These are phyloP conservation scores for Epithele typhae DNA, from an alignment of 768 basidiomycete genomes.

Conservation along the genomic window DNA sequence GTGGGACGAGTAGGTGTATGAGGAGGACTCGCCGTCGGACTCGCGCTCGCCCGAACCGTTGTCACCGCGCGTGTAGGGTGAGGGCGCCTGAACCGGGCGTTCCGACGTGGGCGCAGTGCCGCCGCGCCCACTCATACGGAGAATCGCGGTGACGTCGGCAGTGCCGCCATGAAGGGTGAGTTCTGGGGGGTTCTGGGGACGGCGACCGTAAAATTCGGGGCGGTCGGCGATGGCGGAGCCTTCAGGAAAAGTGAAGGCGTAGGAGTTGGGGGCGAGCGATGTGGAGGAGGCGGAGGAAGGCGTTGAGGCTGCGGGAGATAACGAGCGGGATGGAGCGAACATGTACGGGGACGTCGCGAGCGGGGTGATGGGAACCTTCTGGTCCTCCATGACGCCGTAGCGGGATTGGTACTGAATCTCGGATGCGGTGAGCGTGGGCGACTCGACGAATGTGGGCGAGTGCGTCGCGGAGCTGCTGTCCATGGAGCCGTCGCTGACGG, in stretches of 20 bases:
- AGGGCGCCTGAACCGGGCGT: conserved; percentile 28
- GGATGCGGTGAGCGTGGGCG: conserved; percentile 48
- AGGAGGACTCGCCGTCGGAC: conserved; percentile 43
- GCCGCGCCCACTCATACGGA: conserved; percentile 31
- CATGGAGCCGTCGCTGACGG: conserved; percentile 37
- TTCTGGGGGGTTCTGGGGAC: conserved; percentile 52
- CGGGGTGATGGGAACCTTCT: conserved; percentile 47
- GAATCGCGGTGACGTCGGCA: conserved; percentile 62
- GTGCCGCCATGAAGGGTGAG: conserved; percentile 72
- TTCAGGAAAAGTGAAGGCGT: conserved; percentile 63
- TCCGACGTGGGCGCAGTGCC: conserved; percentile 44
- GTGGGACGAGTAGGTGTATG: conserved; percentile 33
- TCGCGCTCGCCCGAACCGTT: conserved; percentile 39
- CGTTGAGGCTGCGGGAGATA: conserved; percentile 65
- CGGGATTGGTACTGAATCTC: conserved; percentile 46
- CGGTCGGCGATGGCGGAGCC: conserved; percentile 49
- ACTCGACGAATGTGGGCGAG: conserved; percentile 49
- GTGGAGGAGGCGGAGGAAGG: conserved; percentile 58
- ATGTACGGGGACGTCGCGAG: conserved; percentile 52
- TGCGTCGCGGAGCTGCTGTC: conserved; percentile 42
- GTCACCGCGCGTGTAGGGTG: conserved; percentile 48
- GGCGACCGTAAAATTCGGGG: conserved; percentile 63
- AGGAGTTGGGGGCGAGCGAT: conserved; percentile 51
- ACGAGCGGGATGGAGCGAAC: conserved; percentile 64
- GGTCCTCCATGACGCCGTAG: conserved; percentile 46